Percentiles rank a stretch among this genome's conserved stretches.
phyloP scores from a whole-genome alignment of 1,284 basidiomycete genomes.

The Rhodotorula sp. region DNA sequence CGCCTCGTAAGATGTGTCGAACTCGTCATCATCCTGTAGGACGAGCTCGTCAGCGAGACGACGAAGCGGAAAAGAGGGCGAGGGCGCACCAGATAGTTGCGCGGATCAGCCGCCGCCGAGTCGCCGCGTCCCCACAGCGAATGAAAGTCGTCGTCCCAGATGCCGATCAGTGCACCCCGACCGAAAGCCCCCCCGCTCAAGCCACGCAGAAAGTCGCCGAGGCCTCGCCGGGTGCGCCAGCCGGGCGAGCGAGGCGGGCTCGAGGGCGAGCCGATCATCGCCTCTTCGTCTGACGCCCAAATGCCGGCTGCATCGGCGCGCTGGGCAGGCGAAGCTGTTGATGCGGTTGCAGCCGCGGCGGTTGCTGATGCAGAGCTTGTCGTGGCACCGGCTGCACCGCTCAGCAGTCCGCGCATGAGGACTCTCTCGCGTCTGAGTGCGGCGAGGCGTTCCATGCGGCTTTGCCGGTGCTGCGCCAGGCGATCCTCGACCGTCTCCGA shows the following conservation, averaged over 20 bases:
- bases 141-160: constrained; percentile 34
- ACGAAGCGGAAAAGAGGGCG: neutral
- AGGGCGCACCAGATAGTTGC: constrained; percentile 36
- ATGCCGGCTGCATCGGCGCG: too few relatives aligned
- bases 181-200: constrained; percentile 7
- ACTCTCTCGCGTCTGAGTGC: constrained; percentile 17
- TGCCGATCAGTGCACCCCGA: neutral
- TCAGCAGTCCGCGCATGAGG: constrained; percentile 19
- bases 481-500: constrained; percentile 10
- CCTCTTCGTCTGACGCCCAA: too few relatives aligned
- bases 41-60: neutral
- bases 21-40: constrained; percentile 36
- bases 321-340: neutral
- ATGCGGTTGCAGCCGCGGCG: neutral
- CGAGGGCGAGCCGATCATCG: too few relatives aligned
- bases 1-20: constrained; percentile 36
- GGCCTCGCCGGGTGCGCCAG: neutral
- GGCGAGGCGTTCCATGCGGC: constrained; percentile 19
- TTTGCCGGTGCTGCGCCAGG: constrained; percentile 10
- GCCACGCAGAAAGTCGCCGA: constrained; percentile 29
- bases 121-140: constrained; percentile 13
- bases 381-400: neutral
- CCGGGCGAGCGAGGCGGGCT: constrained; percentile 21
- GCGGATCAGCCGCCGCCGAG: constrained; percentile 30
- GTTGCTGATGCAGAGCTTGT: neutral